These are phyloP conservation scores for Metarhizium robertsii DNA, from an alignment of 2,329 filamentous ascomycete species.

Conservation along the genomic window DNA sequence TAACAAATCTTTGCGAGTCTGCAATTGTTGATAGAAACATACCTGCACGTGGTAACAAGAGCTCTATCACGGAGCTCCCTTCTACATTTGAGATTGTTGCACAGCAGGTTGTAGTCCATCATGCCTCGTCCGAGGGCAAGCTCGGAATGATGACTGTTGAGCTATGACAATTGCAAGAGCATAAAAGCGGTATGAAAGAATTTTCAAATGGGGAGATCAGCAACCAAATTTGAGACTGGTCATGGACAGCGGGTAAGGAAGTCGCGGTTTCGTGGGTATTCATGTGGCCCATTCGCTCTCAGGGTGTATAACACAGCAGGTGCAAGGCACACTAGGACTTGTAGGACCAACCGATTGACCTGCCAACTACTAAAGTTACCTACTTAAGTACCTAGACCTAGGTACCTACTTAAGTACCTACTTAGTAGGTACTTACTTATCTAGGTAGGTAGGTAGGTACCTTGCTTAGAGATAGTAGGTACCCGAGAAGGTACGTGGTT, in stretches of 20 bases:
- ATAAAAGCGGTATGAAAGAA: background rate
- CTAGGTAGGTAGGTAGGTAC: no score
- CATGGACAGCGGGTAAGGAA: background rate
- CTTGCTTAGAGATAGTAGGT: no score
- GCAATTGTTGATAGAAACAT: background rate
- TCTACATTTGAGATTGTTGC: slow-evolving; percentile 74
- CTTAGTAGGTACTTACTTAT: no score
- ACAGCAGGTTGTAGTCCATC: slow-evolving; percentile 70
- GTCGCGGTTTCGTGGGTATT: background rate
- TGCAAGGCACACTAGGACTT: no score
- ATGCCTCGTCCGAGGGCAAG: background rate
- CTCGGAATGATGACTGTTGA: background rate
- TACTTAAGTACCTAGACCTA: no score
- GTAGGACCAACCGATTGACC: no score
- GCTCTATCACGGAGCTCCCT: slow-evolving; percentile 59
- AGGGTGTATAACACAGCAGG: background rate
- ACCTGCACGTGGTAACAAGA: slow-evolving; percentile 87
- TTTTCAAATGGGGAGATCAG: background rate
- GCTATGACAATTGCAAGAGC: background rate
- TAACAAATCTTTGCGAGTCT: background rate
- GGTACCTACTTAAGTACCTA: no score
- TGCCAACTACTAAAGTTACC: no score
- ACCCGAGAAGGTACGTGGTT: no score
- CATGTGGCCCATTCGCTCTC: background rate
- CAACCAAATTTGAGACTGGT: background rate